Evolutionary conservation across 805 yeast species (phyloP), one percentile per base, ranked within the genome.

Genomic region (Ogataea pilisensis): DNA sequence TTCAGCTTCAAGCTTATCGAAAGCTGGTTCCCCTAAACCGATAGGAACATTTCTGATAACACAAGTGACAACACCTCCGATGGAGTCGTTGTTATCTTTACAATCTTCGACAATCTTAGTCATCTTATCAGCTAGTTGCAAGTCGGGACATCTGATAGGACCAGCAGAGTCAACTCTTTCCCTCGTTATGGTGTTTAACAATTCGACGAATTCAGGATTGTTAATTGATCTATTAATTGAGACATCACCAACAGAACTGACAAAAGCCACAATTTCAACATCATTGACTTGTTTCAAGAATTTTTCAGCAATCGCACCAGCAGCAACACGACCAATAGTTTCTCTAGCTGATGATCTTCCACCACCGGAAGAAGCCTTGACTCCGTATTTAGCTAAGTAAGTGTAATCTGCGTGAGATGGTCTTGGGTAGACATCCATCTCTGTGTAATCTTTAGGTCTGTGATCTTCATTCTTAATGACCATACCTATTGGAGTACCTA

Each of bases 381-480:
- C 75, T 32, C 96, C 95, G 68, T 93, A 93, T 66, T 93, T 93
- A 50, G 76, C 72, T 58, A 86, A 71, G 67, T 93, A 93, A 18
- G 99, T 93, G 75, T 74, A 89, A 66, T 93, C 99, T 16, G 99
- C 98, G 65, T 93, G 99, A 24, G 96, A 86, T 21, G 99, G 99
- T 66, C 99, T 81, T 53, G 99, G 99, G 69, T 80, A 93, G 50
- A 84, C 73, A 62, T 90, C 98, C 65, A 95, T 93, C 58, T 91
- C 98, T 20, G 86, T 76, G 73, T 93, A 93, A 66, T 93, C 99
- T 50, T 88, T 80, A 11, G 99, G 99, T 60, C 98, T 78, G 63
- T 93, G 99, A 68, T 93, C 99, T 69, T 93, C 89, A 64, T 93
- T 93, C 57, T 74, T 74, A 18, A 93, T 95, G 42, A 90, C 59